These are phyloP conservation scores for Boletellus emodensis DNA, from an alignment of 768 basidiomycete species.

Conservation along the genomic window DNA sequence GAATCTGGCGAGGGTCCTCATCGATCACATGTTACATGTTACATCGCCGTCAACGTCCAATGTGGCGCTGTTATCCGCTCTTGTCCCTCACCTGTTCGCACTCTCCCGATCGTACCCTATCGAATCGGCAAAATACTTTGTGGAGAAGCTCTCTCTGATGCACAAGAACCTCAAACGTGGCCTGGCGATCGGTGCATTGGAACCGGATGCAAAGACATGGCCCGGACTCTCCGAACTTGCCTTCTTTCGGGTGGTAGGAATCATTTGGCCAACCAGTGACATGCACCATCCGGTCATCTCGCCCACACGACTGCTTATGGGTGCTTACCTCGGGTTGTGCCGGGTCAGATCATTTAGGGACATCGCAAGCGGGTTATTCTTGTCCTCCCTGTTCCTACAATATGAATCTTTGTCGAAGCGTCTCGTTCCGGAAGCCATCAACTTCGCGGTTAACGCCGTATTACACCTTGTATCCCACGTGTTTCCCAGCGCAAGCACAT, in stretches of 20 bases:
- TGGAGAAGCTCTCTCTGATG: constrained; percentile 82
- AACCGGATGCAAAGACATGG: constrained; percentile 73
- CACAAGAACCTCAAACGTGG: constrained; percentile 90
- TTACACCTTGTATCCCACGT: constrained; percentile 69
- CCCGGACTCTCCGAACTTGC: constrained; percentile 80
- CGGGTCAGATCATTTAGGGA: constrained; percentile 74
- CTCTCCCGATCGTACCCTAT: constrained; percentile 81
- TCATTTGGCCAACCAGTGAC: constrained; percentile 92
- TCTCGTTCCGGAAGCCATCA: constrained; percentile 83
- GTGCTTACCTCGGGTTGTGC: constrained; percentile 82
- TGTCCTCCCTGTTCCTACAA: constrained; percentile 80
- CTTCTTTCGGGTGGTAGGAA: constrained; percentile 75
- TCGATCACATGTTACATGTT: constrained; percentile 84
- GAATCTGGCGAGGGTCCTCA: constrained; percentile 70
- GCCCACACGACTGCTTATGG: constrained; percentile 83
- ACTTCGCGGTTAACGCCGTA: constrained; percentile 70
- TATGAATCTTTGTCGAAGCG: constrained; percentile 85
- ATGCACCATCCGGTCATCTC: constrained; percentile 86
- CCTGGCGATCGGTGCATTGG: constrained; percentile 62
- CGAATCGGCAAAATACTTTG: constrained; percentile 72
- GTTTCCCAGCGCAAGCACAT: constrained; percentile 39
- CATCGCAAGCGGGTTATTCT: constrained; percentile 81
- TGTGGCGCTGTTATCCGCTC: constrained; percentile 54
- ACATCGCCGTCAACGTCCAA: constrained; percentile 60
- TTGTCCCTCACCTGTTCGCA: constrained; percentile 75